Evolutionary conservation across 306 rosid species (phyloP), one percentile per base, ranked within the genome.

Genomic region (Lathyrus tuberosus): DNA sequence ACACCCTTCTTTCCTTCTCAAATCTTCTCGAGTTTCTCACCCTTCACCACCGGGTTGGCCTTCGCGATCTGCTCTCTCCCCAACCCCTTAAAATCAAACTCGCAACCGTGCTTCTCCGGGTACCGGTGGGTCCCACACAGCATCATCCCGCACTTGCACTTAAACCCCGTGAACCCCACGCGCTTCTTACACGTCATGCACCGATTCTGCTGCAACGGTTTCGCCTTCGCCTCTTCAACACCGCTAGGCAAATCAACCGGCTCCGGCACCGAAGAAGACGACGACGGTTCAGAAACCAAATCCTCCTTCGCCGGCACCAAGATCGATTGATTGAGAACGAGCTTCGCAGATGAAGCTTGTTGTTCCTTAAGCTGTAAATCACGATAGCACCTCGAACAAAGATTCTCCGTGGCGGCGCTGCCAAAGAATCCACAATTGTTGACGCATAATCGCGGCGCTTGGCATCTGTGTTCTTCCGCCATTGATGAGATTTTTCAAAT

Each of bases 391-490:
- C 85, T 84, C 6, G 97, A 91, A 20, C 97, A 91, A 0, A 91
- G 71, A 47, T 88, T 76, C 67, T 80, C 84, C 24, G 88, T 91
- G 6, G 95, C 83, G 6, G 83, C 74, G 57, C 84, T 86, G 6
- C 97, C 97, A 3, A 88, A 88, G 80, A 91, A 91, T 2, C 97
- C 97, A 54, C 95, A 91, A 73, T 91, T 91, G 74, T 91, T 91
- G 9, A 75, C 84, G 80, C 95, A 91, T 0, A 91, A 84, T 33
- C 68, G 79, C 11, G 85, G 95, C 5, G 90, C 84, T 70, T 84
- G 97, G 74, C 87, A 91, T 76, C 90, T 42, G 71, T 83, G 97
- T 68, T 91, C 96, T 85, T 88, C 97, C 33, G 96, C 97, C 97
- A 91, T 91, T 54, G 5, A 12, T 68, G 8, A 61, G 65, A 69